Evolutionary conservation across 2,329 filamentous ascomycete genomes (phyloP), one percentile per base, ranked within the genome.

Genomic region (Trichoderma sp.): DNA sequence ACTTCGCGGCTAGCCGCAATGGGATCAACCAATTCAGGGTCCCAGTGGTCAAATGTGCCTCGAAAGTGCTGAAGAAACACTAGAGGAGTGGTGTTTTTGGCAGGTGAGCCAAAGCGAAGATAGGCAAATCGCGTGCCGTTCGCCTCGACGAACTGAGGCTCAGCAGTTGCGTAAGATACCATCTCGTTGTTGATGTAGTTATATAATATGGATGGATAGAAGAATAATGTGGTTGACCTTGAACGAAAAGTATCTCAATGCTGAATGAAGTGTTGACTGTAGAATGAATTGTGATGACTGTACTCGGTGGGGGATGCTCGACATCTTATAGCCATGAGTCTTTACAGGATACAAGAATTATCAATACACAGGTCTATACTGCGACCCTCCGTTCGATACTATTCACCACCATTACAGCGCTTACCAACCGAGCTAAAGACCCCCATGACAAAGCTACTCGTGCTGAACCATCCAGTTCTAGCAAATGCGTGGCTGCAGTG

Each of bases 141-240:
- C 2, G 53, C 67, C n/a, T 69, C 67, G 12, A 69, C 5, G 23
- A 62, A 69, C 13, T 69, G 67, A 26, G 67, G 67, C n/a, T 63
- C 67, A 26, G 67, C 67, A 36, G 67, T 69, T 36, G 57, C 67
- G n/a, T 69, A 69, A 26, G 67, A 53, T 6, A 28, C 34, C 67
- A 69, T 69, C 11, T 15, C 53, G 61, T 23, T 53, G 20, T 53
- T 53, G n/a, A 23, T 53, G 8, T 53, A 23, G 20, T 20, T 13
- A 13, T 23, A 23, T 23, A 23, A 53, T 53, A 20, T 12, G n/a
- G 0, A 23, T 50, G 3, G 17, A 43, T 43, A 43, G 0, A 9
- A 4, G 15, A 43, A 43, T n/a, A n/a, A 43, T 43, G 39, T 43
- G 1, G 7, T 43, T n/a, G 39, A 4, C 17, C 11, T 53, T 53